Evolutionary conservation across 2,329 filamentous ascomycete species (phyloP).

Genomic region (Ilyonectria destructans): DNA sequence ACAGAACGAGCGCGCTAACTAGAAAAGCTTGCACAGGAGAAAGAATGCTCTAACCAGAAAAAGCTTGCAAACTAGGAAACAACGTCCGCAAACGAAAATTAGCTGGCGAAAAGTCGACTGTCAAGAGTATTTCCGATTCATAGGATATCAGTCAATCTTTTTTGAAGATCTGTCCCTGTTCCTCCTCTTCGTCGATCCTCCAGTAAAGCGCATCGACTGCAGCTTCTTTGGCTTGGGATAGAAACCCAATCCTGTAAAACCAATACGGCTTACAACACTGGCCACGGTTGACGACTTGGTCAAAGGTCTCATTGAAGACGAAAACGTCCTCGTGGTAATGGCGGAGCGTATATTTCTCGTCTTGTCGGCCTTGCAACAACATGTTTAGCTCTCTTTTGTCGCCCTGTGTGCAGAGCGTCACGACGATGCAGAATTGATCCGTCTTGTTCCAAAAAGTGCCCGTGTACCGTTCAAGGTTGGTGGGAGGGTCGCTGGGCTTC

Average conservation of each 20-base stretch:
- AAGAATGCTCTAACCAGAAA: no score
- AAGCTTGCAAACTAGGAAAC: no score
- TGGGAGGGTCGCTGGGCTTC: neutral
- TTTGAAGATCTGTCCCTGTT: constrained; percentile 11
- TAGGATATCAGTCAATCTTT: no score
- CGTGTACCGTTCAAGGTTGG: neutral
- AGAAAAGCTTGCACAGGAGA: no score
- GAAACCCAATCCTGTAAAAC: constrained; percentile 4
- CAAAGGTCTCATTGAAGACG: constrained; percentile 8
- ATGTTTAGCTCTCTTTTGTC: neutral
- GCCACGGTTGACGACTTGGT: neutral
- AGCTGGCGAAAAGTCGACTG: no score
- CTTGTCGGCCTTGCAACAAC: constrained; percentile 1
- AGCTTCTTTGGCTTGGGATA: neutral
- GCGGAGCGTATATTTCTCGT: constrained; percentile 1
- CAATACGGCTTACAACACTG: constrained; percentile 8
- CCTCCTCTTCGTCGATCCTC: constrained; percentile 6
- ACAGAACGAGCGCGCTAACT: no score
- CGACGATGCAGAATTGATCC: neutral
- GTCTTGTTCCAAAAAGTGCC: constrained; percentile 9
- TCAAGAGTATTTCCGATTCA: no score
- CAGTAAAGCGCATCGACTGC: neutral
- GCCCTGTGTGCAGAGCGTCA: neutral
- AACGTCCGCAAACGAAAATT: no score
- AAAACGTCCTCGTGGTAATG: neutral